Conservation (phyloP, 805 yeast genomes). For the Yamadazyma endophytica region DNA sequence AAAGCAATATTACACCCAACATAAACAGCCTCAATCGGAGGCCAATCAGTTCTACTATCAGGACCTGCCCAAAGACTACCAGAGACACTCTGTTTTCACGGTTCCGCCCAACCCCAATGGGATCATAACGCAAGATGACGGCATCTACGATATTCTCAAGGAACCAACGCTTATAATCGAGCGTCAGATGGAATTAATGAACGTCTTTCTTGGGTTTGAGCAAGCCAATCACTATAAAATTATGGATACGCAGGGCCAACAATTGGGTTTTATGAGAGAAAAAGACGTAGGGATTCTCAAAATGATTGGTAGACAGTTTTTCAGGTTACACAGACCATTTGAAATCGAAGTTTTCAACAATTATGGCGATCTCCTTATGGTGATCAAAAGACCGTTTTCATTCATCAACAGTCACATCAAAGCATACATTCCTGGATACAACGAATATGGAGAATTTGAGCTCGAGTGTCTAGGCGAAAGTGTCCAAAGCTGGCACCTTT, state of each 20-base stretch:
- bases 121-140: constrained; percentile 52
- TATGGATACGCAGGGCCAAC: constrained; percentile 68
- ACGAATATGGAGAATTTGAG: constrained; percentile 28
- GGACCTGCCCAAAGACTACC: constrained; percentile 16
- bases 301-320: constrained; percentile 76
- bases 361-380: constrained; percentile 55
- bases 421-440: constrained; percentile 56
- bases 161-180: constrained; percentile 88
- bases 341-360: constrained; percentile 67
- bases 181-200: constrained; percentile 84
- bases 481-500: constrained; percentile 89
- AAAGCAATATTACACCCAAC: constrained; percentile 13
- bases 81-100: constrained; percentile 26
- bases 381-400: constrained; percentile 78
- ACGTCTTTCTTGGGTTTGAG: constrained; percentile 82
- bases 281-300: constrained; percentile 68
- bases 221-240: constrained; percentile 81
- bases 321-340: constrained; percentile 83
- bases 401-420: constrained; percentile 86
- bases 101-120: constrained; percentile 45
- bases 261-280: constrained; percentile 78
- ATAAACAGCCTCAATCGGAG: constrained; percentile 11
- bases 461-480: constrained; percentile 71
- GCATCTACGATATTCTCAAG: constrained; percentile 55
- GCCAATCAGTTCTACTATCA: constrained; percentile 15